phyloP scores from a whole-genome alignment of 108 stramenopile genomes.

The Discostella stelligeroides region DNA sequence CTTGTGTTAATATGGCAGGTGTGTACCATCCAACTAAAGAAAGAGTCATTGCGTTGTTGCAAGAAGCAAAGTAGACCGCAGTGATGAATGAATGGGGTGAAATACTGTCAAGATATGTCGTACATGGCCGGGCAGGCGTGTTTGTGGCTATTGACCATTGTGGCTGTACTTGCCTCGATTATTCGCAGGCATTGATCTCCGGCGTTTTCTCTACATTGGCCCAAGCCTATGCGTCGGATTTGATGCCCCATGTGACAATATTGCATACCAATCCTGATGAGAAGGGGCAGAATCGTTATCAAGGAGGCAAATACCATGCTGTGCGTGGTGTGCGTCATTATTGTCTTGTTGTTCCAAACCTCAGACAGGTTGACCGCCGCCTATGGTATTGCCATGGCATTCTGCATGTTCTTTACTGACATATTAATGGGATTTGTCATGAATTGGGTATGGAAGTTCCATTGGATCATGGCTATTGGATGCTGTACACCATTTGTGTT shows the following conservation, averaged over 20 bases:
- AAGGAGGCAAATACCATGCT: background rate
- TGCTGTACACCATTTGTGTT: background rate
- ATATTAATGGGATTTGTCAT: conserved; percentile 5
- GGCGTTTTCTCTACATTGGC: conserved; percentile 4
- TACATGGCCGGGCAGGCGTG: background rate
- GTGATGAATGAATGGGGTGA: background rate
- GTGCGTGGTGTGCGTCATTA: conserved; percentile 1
- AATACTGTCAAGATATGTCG: too few relatives aligned
- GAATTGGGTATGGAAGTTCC: conserved; percentile 10
- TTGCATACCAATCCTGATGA: conserved; percentile 7
- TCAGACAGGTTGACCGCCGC: conserved; percentile 7
- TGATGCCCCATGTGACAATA: conserved; percentile 1
- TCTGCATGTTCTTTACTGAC: conserved; percentile 5
- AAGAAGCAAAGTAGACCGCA: conserved; percentile 15
- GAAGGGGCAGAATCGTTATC: conserved; percentile 9
- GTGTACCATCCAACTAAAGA: conserved; percentile 27
- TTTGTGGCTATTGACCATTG: conserved; percentile 5
- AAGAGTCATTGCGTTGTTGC: conserved; percentile 22
- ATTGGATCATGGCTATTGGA: conserved; percentile 7
- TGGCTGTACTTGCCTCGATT: conserved; percentile 6
- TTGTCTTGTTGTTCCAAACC: conserved; percentile 4
- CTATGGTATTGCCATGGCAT: conserved; percentile 8
- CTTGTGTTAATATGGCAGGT: conserved; percentile 35
- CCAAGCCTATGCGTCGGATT: conserved; percentile 7
- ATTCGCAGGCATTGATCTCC: conserved; percentile 10